Conservation (phyloP, 352 stramenopile genomes). For the Pythium biforme region DNA sequence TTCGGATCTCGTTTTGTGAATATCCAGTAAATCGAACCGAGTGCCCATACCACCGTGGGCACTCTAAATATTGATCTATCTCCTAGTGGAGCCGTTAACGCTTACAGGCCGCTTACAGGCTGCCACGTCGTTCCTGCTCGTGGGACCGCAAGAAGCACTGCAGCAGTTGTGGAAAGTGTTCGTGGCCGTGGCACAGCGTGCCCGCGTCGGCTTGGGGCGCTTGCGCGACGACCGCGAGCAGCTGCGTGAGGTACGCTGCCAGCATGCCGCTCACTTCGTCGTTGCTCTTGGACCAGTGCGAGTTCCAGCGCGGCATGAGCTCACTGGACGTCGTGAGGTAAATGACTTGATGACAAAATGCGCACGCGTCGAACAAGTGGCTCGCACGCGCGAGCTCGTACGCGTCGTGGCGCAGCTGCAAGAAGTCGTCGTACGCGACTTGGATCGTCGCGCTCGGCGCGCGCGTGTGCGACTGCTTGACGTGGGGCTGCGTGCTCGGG, state of each 20-base stretch:
- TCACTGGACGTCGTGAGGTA: not conserved
- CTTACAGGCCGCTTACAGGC: not conserved
- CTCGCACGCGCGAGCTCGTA: conserved; percentile 13
- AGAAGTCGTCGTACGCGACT: conserved; percentile 3
- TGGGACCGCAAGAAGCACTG: not conserved
- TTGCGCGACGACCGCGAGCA: conserved; percentile 4
- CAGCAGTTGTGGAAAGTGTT: conserved; percentile 3
- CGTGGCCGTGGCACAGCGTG: conserved; percentile 4
- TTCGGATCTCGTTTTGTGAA: too few relatives aligned
- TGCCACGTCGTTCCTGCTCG: not conserved
- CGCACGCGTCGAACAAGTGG: conserved; percentile 2
- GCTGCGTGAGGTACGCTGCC: conserved; percentile 7
- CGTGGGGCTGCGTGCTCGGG: not conserved
- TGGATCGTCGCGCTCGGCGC: not conserved
- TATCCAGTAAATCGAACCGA: too few relatives aligned
- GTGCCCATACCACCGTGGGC: too few relatives aligned
- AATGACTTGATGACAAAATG: conserved; percentile 5
- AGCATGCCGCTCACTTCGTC: conserved; percentile 10
- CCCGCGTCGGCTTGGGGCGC: not conserved
- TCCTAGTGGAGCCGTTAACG: too few relatives aligned
- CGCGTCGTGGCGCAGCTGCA: conserved; percentile 17
- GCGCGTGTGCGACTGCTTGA: not conserved
- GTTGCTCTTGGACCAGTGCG: conserved; percentile 8
- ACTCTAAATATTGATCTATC: not conserved
- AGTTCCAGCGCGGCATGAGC: conserved; percentile 14